These are phyloP conservation scores for Arxiozyma slooffiae DNA, from an alignment of 1,139 yeast species.

Conservation along the genomic window DNA sequence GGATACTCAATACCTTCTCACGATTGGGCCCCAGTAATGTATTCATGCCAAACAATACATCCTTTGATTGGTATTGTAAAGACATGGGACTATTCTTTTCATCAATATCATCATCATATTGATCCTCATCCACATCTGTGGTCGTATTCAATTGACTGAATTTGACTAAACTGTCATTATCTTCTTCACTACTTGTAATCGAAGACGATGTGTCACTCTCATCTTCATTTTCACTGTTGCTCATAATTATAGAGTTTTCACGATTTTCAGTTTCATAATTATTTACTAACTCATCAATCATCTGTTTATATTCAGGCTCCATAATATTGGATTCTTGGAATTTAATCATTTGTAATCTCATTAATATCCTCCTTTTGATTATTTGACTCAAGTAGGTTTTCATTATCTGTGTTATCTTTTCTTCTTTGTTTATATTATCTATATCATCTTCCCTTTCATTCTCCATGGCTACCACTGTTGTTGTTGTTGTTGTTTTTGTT, in stretches of 20 bases:
- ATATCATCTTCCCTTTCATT: background rate
- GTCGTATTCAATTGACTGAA: background rate
- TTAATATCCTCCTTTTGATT: constrained; percentile 21
- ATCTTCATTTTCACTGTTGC: background rate
- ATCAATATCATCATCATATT: constrained; percentile 4
- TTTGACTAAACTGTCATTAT: background rate
- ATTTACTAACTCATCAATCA: constrained; percentile 18
- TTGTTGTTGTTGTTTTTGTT: constrained; percentile 1
- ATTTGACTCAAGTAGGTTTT: constrained; percentile 19
- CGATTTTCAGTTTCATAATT: constrained; percentile 13
- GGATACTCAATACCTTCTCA: constrained; percentile 12
- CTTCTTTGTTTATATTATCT: background rate
- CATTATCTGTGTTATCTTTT: constrained; percentile 4
- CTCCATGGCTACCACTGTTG: no score
- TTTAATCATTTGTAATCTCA: constrained; percentile 23
- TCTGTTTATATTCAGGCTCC: constrained; percentile 5
- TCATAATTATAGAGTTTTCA: constrained; percentile 3
- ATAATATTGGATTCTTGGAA: constrained; percentile 11
- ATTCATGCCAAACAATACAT: background rate
- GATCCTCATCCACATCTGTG: background rate
- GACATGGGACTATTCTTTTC: background rate
- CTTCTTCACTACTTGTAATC: background rate
- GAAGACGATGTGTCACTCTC: constrained; percentile 2
- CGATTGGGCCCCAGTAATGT: constrained; percentile 6
- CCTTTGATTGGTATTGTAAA: background rate